Conservation (phyloP, 148 eudicot species). For the Persicaria maculosa region DNA sequence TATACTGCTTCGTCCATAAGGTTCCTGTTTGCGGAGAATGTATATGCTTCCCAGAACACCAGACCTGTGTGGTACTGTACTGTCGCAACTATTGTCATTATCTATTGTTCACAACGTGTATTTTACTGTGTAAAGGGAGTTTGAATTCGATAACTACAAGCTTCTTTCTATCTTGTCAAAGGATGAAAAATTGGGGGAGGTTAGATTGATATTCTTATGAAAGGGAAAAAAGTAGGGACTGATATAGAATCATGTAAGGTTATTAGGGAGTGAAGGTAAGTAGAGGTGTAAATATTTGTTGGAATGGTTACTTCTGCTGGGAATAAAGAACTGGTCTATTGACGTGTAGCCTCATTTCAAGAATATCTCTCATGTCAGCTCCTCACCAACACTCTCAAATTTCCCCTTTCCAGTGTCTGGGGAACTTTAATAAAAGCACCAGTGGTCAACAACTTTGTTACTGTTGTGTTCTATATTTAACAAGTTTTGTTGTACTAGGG, state of each 20-base stretch:
- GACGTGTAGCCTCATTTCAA: neutral
- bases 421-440: no score
- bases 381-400: neutral
- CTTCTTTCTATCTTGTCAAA: neutral
- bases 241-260: neutral
- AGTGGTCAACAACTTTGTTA: no score
- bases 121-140: neutral
- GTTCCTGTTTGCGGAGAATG: slow-evolving; percentile 99
- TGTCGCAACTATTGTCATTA: neutral
- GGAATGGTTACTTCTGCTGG: neutral
- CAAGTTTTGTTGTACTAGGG: neutral
- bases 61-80: slow-evolving; percentile 77
- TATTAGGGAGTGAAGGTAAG: neutral
- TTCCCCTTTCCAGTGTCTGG: no score
- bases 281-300: neutral
- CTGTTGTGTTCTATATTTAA: neutral
- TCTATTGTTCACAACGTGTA: no score
- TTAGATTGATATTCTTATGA: neutral
- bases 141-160: neutral
- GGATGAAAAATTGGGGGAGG: neutral
- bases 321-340: neutral
- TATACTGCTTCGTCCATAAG: slow-evolving; percentile 98
- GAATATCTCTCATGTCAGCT: neutral
- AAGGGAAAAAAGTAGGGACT: no score
- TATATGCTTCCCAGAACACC: slow-evolving; percentile 95